Conservation (phyloP, 1,284 basidiomycete genomes). For the Naganishia albida region DNA sequence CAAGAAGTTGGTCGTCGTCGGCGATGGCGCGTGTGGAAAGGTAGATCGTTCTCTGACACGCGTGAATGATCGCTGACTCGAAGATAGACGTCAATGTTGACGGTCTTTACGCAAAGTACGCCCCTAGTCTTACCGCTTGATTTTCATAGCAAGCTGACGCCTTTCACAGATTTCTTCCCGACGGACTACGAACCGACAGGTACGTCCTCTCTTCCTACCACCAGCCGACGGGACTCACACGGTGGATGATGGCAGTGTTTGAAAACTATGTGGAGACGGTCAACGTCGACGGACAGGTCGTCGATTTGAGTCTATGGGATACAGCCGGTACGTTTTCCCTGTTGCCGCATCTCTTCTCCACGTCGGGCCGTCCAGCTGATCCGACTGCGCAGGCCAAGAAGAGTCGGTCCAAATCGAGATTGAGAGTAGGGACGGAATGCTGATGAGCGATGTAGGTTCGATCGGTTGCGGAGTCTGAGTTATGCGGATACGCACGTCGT, state of each 20-base stretch:
- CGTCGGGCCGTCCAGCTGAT: neutral
- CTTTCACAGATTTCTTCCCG: slow-evolving; percentile 46
- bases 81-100: slow-evolving; percentile 65
- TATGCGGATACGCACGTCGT: slow-evolving; percentile 95
- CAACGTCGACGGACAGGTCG: slow-evolving; percentile 73
- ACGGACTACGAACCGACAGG: slow-evolving; percentile 69
- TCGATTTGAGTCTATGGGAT: slow-evolving; percentile 94
- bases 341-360: too few species aligned
- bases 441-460: slow-evolving; percentile 71
- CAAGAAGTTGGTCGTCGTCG: slow-evolving; percentile 77
- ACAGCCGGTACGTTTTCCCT: slow-evolving; percentile 69
- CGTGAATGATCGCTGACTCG: slow-evolving; percentile 34
- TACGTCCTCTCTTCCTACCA: slow-evolving; percentile 29
- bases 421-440: neutral
- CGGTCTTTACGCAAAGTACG: slow-evolving; percentile 53
- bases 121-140: neutral
- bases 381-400: slow-evolving; percentile 14
- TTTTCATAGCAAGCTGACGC: neutral
- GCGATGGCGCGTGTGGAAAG: slow-evolving; percentile 87
- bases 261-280: slow-evolving; percentile 90
- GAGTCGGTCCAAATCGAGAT: slow-evolving; percentile 6
- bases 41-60: slow-evolving; percentile 40
- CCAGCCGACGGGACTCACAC: slow-evolving; percentile 5
- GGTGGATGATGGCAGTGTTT: slow-evolving; percentile 59
- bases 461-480: slow-evolving; percentile 81